Evolutionary conservation across 1,284 basidiomycete genomes (phyloP), one percentile per base, ranked within the genome.

Genomic region (Cryptococcus maquisensis): DNA sequence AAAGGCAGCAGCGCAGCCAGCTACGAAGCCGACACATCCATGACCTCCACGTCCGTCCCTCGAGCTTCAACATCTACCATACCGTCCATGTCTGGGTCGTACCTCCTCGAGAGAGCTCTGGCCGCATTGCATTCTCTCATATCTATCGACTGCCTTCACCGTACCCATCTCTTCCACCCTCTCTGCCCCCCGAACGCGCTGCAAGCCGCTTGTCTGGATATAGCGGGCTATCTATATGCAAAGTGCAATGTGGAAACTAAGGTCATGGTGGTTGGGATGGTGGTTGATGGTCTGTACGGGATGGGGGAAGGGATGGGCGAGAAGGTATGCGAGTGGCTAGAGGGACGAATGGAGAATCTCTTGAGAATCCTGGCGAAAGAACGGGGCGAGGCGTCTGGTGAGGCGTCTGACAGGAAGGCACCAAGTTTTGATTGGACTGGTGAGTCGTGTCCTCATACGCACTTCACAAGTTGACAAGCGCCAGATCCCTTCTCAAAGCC

Each of bases 281-380:
- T 73, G 24, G 48, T 67, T 18, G 59, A 65, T 48, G 57, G 64
- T 41, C 49, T 71, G 35, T 67, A 69, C 59, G 56, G 59, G 6
- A 62, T 72, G 59, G 42, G 69, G 46, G 62, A 75, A 60, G 62
- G 77, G 66, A 56, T 81, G 69, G 7, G 60, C 41, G 72, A 79
- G 75, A 18, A 77, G 69, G 51, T 81, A 65, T 62, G 77, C 73
- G 51, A 79, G 69, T 55, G 81, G 81, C 57, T 81, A 61, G 68
- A 72, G 41, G 67, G 69, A 1, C 49, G 66, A 23, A 32, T 74
- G 21, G 62, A 52, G 0, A 66, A 69, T 39, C 46, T 70, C 23
- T 59, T 71, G 23, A 35, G 41, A 0, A 48, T 39, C 3, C 53
- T 68, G 39, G 67, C 59, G 6, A 55, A 44, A 20, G 65, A 62